A percentile compares a stretch with the other conserved stretches of the same genome.
These are phyloP conservation scores for Glomus cerebriforme DNA, from an alignment of 192 early-diverging fungal genomes.

Conservation along the genomic window DNA sequence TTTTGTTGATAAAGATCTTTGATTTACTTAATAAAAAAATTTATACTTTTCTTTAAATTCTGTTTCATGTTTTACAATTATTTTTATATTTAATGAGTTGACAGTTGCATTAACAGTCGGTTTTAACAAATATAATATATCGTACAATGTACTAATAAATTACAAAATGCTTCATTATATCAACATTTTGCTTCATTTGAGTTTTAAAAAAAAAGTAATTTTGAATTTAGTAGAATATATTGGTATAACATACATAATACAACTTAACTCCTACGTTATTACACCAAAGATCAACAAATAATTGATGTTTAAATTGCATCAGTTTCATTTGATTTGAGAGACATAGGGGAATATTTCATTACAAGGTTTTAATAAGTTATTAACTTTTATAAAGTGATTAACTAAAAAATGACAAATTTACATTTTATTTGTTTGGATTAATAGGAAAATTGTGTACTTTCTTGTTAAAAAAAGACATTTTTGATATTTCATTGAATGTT, in stretches of 20 bases:
- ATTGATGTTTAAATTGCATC: neutral
- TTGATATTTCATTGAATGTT: too few species aligned
- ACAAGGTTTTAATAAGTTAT: neutral
- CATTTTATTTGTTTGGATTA: neutral
- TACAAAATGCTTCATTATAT: neutral
- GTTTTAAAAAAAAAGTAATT: neutral
- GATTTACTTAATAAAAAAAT: neutral
- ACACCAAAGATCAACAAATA: too few species aligned
- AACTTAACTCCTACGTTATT: neutral
- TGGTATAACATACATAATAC: too few species aligned
- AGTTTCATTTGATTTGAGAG: neutral
- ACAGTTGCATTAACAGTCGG: neutral
- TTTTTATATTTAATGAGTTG: neutral
- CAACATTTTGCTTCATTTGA: neutral
- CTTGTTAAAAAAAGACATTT: too few species aligned
- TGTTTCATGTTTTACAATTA: neutral
- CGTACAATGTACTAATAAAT: neutral
- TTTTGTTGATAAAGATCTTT: too few species aligned
- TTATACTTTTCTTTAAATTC: neutral
- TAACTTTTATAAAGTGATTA: neutral
- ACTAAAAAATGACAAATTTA: neutral
- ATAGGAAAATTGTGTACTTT: neutral
- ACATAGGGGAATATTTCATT: neutral
- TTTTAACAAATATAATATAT: neutral
- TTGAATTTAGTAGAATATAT: too few species aligned